Evolutionary conservation across 148 eudicot species (phyloP).

Genomic region (Rhododendron ovatum): DNA sequence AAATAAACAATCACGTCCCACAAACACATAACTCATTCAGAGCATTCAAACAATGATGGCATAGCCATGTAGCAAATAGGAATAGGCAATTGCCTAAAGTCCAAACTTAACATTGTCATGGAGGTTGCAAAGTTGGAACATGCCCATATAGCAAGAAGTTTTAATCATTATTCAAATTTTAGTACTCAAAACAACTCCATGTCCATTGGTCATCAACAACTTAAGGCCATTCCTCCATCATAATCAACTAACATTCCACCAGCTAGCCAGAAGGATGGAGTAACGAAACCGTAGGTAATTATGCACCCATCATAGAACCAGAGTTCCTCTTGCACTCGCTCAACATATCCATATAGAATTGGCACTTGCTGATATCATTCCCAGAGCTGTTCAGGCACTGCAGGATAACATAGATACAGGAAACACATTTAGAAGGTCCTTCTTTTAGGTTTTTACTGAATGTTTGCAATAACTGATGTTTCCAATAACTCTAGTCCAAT

Average conservation of each 20-base stretch:
- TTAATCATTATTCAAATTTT: not conserved
- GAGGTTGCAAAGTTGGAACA: not conserved
- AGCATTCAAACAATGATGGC: not conserved
- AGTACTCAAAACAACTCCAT: not conserved
- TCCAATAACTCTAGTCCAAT: not conserved
- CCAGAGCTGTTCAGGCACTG: slow-evolving; percentile 71
- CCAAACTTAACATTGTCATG: not conserved
- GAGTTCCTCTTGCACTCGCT: slow-evolving; percentile 68
- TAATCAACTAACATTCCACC: not conserved
- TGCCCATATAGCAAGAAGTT: not conserved
- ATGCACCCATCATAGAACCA: slow-evolving; percentile 44
- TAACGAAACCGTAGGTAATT: not conserved
- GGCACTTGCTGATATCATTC: slow-evolving; percentile 80
- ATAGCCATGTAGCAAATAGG: not conserved
- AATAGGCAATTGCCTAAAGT: not conserved
- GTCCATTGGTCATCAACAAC: not conserved
- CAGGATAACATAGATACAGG: not conserved
- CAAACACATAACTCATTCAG: not conserved
- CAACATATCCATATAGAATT: slow-evolving; percentile 92
- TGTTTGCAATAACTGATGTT: not conserved
- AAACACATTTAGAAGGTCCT: not conserved
- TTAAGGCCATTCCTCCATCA: not conserved
- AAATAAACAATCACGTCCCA: too few relatives aligned
- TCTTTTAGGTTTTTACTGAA: not conserved
- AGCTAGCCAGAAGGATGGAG: not conserved